Conservation (phyloP, 148 eudicot species). For the Bassia scoparia region DNA sequence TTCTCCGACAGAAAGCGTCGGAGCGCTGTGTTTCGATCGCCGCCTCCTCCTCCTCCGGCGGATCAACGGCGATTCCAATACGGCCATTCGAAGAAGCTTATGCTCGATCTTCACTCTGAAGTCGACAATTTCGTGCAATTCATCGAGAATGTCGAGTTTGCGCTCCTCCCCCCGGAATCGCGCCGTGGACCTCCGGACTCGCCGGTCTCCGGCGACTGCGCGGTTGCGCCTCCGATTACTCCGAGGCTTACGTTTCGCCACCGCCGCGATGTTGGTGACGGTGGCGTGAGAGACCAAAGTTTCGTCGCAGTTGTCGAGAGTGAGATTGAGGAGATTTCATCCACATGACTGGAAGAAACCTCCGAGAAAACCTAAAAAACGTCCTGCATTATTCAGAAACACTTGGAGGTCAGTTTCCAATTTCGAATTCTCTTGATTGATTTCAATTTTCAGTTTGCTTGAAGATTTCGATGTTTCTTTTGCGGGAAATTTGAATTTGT, state of each 20-base stretch:
- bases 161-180: conserved; percentile 22
- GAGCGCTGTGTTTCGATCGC: not conserved
- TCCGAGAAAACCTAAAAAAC: conserved; percentile 43
- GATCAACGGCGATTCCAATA: conserved; percentile 28
- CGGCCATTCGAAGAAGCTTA: conserved; percentile 62
- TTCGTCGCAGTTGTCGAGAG: conserved; percentile 34
- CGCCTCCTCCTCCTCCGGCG: conserved; percentile 5
- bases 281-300: conserved; percentile 27
- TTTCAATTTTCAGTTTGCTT: not conserved
- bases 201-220: conserved; percentile 33
- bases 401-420: conserved; percentile 30
- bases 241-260: not conserved
- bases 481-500: not conserved
- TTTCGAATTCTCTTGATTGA: no score
- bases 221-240: conserved; percentile 13
- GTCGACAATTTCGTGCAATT: conserved; percentile 54
- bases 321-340: conserved; percentile 42
- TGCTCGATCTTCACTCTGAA: conserved; percentile 62
- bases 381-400: conserved; percentile 34
- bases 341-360: conserved; percentile 33
- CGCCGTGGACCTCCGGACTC: conserved; percentile 61
- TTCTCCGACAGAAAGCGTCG: conserved; percentile 15
- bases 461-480: not conserved
- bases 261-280: conserved; percentile 20
- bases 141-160: conserved; percentile 13